Evolutionary conservation across 2,329 filamentous ascomycete species (phyloP), one percentile per base, ranked within the genome.

Genomic region (Arthrinium phaeospermum): DNA sequence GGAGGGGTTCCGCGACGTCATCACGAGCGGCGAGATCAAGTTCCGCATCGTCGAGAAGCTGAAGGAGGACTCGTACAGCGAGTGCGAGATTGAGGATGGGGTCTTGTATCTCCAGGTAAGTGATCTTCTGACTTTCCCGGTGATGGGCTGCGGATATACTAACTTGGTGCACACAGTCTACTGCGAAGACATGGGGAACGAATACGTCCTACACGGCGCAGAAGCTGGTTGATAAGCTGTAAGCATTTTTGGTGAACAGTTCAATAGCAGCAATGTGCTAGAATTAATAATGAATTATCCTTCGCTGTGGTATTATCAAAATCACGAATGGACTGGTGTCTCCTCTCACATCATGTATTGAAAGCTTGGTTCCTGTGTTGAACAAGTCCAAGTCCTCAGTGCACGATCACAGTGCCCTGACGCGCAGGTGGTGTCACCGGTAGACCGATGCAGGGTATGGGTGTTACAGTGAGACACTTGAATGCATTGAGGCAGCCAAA

Each of bases 61-160:
- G 53, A 75, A 79, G 74, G 81, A 83, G 71, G 78, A 74, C 7
- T 79, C 77, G 16, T 88, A 87, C 72, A 82, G 84, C 74, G 87
- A 89, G 81, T 77, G 79, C 24, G 79, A 85, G 2, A 72, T 89
- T 44, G 86, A 89, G 76, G 84, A 85, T 51, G 87, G 86, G 1
- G 78, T 84, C 44, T 77, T 89, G 30, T 87, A 86, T 72, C 76
- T 90, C n/a, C 86, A 88, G 83, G 83, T 85, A 80, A 76, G 78
- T 76, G 34, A 10, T n/a, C n/a, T n/a, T n/a, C n/a, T n/a, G n/a
- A n/a, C n/a, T n/a, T n/a, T n/a, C n/a, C n/a, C n/a, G n/a, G n/a
- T n/a, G n/a, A n/a, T n/a, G n/a, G n/a, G n/a, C n/a, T n/a, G n/a
- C n/a, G n/a, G n/a, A n/a, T 49, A 49, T 61, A 37, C 57, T 64